phyloP scores from a whole-genome alignment of 805 yeast genomes.

The Saccharomycopsis amapae region DNA sequence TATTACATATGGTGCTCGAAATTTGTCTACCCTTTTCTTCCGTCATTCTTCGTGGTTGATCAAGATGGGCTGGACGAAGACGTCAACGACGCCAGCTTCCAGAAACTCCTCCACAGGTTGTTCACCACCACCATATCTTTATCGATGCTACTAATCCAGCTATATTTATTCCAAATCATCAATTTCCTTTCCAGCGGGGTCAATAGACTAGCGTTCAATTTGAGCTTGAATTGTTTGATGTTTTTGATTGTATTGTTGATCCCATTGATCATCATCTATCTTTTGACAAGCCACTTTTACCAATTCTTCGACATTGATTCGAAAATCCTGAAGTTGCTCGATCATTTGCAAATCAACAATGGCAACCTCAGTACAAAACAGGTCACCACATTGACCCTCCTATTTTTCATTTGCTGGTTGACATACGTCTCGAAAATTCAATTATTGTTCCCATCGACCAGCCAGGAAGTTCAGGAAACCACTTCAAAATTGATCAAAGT shows the following conservation, averaged over 20 bases:
- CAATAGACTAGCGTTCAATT: slow-evolving; percentile 9
- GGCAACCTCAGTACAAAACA: not conserved
- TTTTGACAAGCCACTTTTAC: slow-evolving; percentile 10
- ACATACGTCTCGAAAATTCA: slow-evolving; percentile 4
- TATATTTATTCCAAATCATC: slow-evolving; percentile 12
- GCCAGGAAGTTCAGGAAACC: not conserved
- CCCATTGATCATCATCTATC: slow-evolving; percentile 10
- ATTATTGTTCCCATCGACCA: slow-evolving; percentile 5
- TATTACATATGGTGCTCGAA: not conserved
- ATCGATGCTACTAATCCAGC: slow-evolving; percentile 9
- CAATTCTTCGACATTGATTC: not conserved
- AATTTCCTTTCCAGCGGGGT: slow-evolving; percentile 2
- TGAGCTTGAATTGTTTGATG: slow-evolving; percentile 3
- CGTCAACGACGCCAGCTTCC: not conserved
- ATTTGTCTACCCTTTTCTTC: slow-evolving; percentile 4
- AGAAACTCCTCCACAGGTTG: not conserved
- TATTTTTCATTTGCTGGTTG: slow-evolving; percentile 9
- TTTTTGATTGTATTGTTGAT: slow-evolving; percentile 5
- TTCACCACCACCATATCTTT: slow-evolving; percentile 11
- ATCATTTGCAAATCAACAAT: not conserved
- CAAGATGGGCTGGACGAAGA: not conserved
- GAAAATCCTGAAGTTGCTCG: not conserved
- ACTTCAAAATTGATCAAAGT: not conserved
- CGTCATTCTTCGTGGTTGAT: slow-evolving; percentile 3
- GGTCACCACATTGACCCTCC: not conserved